phyloP scores from a whole-genome alignment of 2,329 filamentous ascomycete species.

The Ophiostoma sp. region DNA sequence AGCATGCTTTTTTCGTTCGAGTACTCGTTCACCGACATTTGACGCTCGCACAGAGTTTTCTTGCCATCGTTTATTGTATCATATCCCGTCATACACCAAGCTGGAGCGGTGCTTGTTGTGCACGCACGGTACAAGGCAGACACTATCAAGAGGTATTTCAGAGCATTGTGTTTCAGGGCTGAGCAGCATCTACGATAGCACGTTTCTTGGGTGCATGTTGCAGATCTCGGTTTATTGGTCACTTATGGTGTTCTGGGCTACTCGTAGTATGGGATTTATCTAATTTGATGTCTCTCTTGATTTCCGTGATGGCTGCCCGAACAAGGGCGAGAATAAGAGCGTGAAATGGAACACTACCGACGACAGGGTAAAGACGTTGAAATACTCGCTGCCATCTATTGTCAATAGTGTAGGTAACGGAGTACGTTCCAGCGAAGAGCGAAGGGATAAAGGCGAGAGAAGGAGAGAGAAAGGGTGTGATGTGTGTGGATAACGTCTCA shows the following conservation, averaged over 20 bases:
- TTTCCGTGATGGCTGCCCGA: too few species aligned
- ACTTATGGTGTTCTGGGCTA: background rate
- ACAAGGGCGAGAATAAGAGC: conserved; percentile 5
- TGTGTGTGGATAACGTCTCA: background rate
- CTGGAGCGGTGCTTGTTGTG: too few species aligned
- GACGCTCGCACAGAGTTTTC: background rate
- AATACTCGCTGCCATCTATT: conserved; percentile 8
- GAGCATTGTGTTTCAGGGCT: background rate
- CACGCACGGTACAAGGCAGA: background rate
- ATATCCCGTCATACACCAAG: background rate
- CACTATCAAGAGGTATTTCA: background rate
- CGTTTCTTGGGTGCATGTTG: background rate
- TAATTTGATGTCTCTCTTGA: too few species aligned
- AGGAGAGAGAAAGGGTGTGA: background rate
- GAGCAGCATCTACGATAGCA: background rate
- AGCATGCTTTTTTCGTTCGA: background rate
- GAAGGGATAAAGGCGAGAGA: background rate
- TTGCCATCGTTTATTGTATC: background rate
- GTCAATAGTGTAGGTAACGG: background rate
- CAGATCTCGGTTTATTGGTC: background rate
- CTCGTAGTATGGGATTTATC: background rate
- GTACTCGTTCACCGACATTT: conserved; percentile 2
- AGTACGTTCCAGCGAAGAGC: background rate
- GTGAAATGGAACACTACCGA: background rate
- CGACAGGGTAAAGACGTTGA: background rate